Evolutionary conservation across 192 early-diverging fungal genomes (phyloP).

Genomic region (Coemansia sp.): DNA sequence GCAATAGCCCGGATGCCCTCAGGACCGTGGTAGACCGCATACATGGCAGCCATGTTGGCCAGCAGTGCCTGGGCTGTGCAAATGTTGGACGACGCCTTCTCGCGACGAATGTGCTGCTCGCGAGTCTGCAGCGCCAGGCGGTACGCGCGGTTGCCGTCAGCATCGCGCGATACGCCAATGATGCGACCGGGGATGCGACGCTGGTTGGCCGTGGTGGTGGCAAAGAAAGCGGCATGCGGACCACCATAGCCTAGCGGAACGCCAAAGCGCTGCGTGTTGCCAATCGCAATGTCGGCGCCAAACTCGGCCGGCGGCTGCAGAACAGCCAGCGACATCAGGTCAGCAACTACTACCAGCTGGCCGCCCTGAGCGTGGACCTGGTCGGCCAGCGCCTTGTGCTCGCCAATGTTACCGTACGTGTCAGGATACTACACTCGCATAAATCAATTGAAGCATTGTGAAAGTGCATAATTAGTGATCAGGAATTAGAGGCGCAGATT

Average conservation of each 20-base stretch:
- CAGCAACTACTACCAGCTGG: slow-evolving; percentile 90
- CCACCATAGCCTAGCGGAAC: slow-evolving; percentile 99
- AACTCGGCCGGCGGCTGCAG: slow-evolving; percentile 93
- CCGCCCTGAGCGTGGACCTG: slow-evolving; percentile 77
- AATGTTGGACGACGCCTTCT: slow-evolving; percentile 99
- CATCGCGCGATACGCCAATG: slow-evolving; percentile 94
- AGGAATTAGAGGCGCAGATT: not conserved
- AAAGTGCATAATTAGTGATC: slow-evolving; percentile 6
- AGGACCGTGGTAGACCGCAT: slow-evolving; percentile 98
- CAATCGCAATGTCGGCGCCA: slow-evolving; percentile 97
- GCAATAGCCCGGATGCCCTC: slow-evolving; percentile 88
- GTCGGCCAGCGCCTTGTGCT: slow-evolving; percentile 78
- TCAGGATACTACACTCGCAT: slow-evolving; percentile 78
- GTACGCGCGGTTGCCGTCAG: slow-evolving; percentile 83
- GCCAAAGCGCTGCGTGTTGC: slow-evolving; percentile 97
- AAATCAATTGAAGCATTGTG: not conserved
- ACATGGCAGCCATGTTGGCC: slow-evolving; percentile 99
- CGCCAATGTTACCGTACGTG: slow-evolving; percentile 80
- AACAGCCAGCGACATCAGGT: slow-evolving; percentile 88
- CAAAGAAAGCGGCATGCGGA: slow-evolving; percentile 99
- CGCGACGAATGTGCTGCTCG: slow-evolving; percentile 98
- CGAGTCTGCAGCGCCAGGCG: slow-evolving; percentile 95
- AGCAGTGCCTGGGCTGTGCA: slow-evolving; percentile 98
- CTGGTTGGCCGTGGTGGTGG: slow-evolving; percentile 88
- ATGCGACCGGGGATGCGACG: slow-evolving; percentile 95